Evolutionary conservation across 208 protist species (phyloP).

Genomic region (Borovskyia barvae): DNA sequence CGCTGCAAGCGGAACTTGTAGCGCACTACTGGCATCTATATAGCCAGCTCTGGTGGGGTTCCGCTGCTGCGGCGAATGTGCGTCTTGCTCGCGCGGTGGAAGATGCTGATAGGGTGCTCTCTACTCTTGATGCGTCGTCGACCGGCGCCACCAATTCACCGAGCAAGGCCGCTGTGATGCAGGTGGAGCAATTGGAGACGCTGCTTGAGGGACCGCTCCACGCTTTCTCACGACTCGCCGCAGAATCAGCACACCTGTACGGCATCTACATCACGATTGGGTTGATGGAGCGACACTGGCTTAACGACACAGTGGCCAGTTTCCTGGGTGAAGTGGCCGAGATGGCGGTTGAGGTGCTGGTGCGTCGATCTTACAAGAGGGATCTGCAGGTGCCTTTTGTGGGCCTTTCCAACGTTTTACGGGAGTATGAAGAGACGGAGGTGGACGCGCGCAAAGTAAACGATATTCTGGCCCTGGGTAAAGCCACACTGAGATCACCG

Average conservation of each 20-base stretch:
- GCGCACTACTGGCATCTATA: conserved; percentile 13
- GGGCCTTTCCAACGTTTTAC: conserved; percentile 27
- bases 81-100: conserved; percentile 10
- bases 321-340: conserved; percentile 12
- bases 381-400: conserved; percentile 48
- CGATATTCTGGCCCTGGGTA: conserved; percentile 26
- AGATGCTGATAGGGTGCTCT: neutral
- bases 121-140: neutral
- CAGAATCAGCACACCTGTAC: conserved; percentile 53
- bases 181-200: conserved; percentile 3
- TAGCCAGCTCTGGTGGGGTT: conserved; percentile 14
- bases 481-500: conserved; percentile 11
- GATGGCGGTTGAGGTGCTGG: conserved; percentile 35
- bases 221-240: conserved; percentile 35
- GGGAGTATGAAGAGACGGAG: conserved; percentile 64
- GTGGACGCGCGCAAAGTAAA: conserved; percentile 55
- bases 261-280: conserved; percentile 40
- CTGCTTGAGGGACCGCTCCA: conserved; percentile 22
- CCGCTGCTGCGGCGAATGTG: neutral
- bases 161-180: neutral
- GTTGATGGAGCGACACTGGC: conserved; percentile 44
- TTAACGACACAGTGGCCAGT: conserved; percentile 32
- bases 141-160: neutral
- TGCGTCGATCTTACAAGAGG: conserved; percentile 70
- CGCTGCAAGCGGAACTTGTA: conserved; percentile 2